Base-by-base conservation (phyloP, 768 basidiomycete species). In the Leccinellum albellum region DNA sequence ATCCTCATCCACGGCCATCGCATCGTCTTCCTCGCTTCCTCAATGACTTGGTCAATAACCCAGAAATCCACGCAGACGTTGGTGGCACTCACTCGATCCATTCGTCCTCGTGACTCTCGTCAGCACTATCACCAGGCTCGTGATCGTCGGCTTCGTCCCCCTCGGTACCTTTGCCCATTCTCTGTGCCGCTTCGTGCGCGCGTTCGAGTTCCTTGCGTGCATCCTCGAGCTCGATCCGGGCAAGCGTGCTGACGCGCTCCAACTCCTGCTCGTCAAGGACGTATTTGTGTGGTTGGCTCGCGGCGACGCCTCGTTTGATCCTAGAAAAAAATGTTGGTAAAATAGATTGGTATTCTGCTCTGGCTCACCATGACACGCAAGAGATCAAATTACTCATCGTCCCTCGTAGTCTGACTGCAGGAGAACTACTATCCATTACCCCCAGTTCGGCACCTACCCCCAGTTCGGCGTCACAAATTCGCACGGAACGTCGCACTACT, bases 191-290 rank as follows among this genome's bases (percentile, higher is more conserved):
- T 59, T 87, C 79, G 71, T 88, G 89, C 29, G 91, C 91, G 26
- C 86, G 82, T 75, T 91, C 85, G 17, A 95, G 80, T 71, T 95
- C 94, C 62, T 84, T 77, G 55, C 86, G 85, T 9, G 94, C 94
- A 77, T 94, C 93, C 61, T 96, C 94, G 29, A 96, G 82, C 67
- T 94, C 89, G 56, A 94, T 89, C 52, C 85, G 76, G 14, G 94
- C 93, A 24, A 99, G 81, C 21, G 87, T 80, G 62, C 92, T 93
- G 50, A 98, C 91, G 24, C 97, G 85, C 67, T 89, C 85, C 13
- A 98, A 79, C 73, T 99, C 97, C 51, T 83, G 76, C 66, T 95
- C 91, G 66, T 97, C 93, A 29, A 98, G 84, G 51, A 89, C 80
- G 72, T 98, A 98, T 76, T 90, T 93, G 67, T 77, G 74, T 2